Evolutionary conservation across 1,139 yeast species (phyloP), one percentile per base, ranked within the genome.

Genomic region (Suhomyces choctaworum): DNA sequence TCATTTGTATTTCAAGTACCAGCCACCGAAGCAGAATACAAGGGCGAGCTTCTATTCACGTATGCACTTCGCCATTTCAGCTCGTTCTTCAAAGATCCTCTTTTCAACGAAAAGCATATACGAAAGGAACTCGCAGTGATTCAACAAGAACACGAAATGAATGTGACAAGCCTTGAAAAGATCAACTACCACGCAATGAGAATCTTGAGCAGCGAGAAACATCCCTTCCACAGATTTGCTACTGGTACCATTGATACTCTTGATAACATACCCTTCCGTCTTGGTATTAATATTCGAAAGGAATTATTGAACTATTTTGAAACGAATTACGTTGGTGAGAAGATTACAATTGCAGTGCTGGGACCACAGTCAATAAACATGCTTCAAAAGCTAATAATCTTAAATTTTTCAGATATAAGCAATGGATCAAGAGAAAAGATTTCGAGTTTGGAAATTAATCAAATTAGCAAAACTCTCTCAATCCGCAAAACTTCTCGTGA

Each of bases 321-420:
- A 1, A 16, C 39, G 0, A 46, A 65, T 36, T 76, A 61, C 39
- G 32, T 36, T 4, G 52, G 74, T 0, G 51, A 53, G 5, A 78
- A 69, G 31, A 74, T 80, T 74, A 60, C 76, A 0, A 36, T 82
- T 21, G 85, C 82, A 1, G 46, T 83, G 2, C 67, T 73, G 45
- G 82, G 89, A 0, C 79, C 87, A 0, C 82, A 80, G 40, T 78
- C 89, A 0, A 47, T 81, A 27, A 78, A 79, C 42, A 56, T 62
- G 23, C 52, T 83, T 26, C 76, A 73, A 34, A 81, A 76, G 46
- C 40, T 78, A 13, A 80, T 78, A 0, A 30, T 65, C 2, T 29
- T 58, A 1, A 54, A 64, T 39, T 80, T 81, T 49, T 52, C 58
- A 23, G 58, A 50, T 27, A 44, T 71, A 19, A 36, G 16, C 16